phyloP scores from a whole-genome alignment of 257 asterid species.

The Solanum pinnatisectum region DNA sequence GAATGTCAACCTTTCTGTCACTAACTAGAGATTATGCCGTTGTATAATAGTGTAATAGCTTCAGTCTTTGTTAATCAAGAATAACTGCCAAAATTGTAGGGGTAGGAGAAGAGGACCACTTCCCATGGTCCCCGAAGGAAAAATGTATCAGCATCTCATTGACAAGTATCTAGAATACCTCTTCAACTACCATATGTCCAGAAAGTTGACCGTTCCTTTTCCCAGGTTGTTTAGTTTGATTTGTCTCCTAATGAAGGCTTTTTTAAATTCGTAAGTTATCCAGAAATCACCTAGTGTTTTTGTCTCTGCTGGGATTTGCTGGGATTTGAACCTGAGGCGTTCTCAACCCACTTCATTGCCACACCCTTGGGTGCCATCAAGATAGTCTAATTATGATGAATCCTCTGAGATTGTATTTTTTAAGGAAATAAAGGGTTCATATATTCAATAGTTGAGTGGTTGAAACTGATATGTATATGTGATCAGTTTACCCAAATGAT shows the following conservation, averaged over 20 bases:
- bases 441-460: background rate
- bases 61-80: background rate
- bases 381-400: background rate
- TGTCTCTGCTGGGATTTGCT: background rate
- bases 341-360: background rate
- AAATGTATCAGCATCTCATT: background rate
- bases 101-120: background rate
- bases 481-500: background rate
- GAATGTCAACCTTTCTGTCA: background rate
- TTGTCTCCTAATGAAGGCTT: background rate
- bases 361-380: background rate
- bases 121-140: background rate
- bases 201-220: background rate
- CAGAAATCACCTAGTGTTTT: too few relatives aligned
- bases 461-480: background rate
- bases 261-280: background rate
- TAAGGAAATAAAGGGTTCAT: background rate
- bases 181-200: background rate
- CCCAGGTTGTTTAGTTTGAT: background rate
- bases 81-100: background rate
- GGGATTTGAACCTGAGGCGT: background rate
- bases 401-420: background rate
- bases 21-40: background rate
- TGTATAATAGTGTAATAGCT: background rate
- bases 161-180: background rate